Evolutionary conservation across 2,329 filamentous ascomycete genomes (phyloP), one percentile per base, ranked within the genome.

Genomic region (Corynespora cassiicola): DNA sequence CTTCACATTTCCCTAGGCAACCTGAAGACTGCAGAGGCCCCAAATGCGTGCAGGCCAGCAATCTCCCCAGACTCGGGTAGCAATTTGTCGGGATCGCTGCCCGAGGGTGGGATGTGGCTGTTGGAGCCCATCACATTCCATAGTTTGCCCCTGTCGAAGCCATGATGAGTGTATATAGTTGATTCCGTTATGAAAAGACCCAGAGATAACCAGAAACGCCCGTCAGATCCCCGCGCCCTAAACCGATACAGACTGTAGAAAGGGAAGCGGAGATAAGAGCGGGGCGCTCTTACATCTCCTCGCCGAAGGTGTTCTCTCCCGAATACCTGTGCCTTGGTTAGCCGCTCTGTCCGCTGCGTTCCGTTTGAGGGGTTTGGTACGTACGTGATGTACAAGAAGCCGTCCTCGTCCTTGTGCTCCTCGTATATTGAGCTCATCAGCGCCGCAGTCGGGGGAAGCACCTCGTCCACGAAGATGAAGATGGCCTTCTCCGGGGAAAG

Each of bases 391-490:
- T 99, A 99, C 45, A 99, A 81, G 80, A 97, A 96, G 33, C 89
- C 90, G 63, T 85, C 82, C 70, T 86, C 82, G 61, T 85, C 82
- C 80, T 99, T 97, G 84, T 99, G 94, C 75, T 97, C 92, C 74
- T 99, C 94, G 72, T 99, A 99, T 76, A 99, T 97, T 73, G 88
- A 95, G 79, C 90, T 96, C 94, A 99, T 99, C 36, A 99, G 84
- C 43, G 94, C 94, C 44, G 94, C 94, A 7, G 94, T 97, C 3
- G 94, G 94, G 34, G 94, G 94, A 39, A 99, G 82, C 34, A 96
- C 92, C 76, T 97, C 94, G 71, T 97, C 92, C 66, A 99, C 94
- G 76, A 97, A 99, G 81, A 99, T 97, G 82, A 99, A 99, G 78
- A 99, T 99, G 70, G 94, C 94, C 83, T 99, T 99, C 80, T 99